Conservation (phyloP, 768 basidiomycete genomes). For the Exidia glandulosa region DNA sequence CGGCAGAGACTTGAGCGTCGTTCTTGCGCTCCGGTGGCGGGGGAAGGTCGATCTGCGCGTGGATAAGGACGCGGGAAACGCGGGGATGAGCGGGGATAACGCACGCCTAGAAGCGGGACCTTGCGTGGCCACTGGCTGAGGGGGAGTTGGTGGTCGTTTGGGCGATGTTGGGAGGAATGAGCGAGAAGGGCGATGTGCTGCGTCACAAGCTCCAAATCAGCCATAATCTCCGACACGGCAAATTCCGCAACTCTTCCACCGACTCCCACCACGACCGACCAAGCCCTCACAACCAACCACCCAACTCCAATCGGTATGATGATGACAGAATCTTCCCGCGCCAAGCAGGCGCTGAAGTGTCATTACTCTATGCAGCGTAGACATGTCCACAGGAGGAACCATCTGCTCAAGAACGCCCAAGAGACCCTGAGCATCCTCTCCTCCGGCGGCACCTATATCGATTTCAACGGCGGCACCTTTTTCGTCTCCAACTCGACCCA, state of each 20-base stretch:
- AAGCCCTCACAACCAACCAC: not conserved
- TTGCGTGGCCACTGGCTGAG: constrained; percentile 53
- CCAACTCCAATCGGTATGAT: not conserved
- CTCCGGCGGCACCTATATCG: not conserved
- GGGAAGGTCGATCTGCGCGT: constrained; percentile 44
- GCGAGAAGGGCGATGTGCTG: not conserved
- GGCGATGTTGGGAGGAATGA: not conserved
- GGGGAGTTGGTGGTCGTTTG: constrained; percentile 64
- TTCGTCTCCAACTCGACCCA: not conserved
- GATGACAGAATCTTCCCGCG: not conserved
- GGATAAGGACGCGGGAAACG: not conserved
- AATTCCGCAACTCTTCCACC: not conserved
- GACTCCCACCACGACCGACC: not conserved
- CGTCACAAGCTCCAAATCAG: not conserved
- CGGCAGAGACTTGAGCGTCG: constrained; percentile 21
- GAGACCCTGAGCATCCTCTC: not conserved
- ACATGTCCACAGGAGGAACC: not conserved
- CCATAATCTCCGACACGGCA: not conserved
- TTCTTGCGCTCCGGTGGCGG: constrained; percentile 44
- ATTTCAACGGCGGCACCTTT: not conserved
- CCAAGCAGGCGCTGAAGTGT: not conserved
- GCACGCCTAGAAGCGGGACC: constrained; percentile 58
- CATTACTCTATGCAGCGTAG: not conserved
- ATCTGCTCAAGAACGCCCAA: not conserved
- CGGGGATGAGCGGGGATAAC: constrained; percentile 14